Conservation (phyloP, 805 yeast species). For the Wickerhamiella galacta region DNA sequence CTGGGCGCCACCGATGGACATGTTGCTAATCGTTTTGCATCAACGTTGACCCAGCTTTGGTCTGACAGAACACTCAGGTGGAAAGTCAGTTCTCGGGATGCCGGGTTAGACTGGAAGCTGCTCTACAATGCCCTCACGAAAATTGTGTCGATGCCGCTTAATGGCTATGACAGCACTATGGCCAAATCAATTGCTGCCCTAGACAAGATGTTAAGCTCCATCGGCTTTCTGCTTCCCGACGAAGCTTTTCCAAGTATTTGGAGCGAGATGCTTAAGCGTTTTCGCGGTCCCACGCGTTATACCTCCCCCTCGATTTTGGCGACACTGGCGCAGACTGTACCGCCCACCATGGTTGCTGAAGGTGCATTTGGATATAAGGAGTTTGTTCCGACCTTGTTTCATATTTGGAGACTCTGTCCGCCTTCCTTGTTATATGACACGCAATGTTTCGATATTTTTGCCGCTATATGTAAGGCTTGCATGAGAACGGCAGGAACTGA, state of each 20-base stretch:
- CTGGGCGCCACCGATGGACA: conserved; percentile 56
- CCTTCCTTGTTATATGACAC: conserved; percentile 38
- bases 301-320: neutral
- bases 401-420: conserved; percentile 50
- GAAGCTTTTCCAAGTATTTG: conserved; percentile 12
- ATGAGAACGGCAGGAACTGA: conserved; percentile 19
- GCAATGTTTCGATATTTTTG: conserved; percentile 46
- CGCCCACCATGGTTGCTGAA: too few species aligned
- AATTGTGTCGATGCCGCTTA: conserved; percentile 10
- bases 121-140: conserved; percentile 24
- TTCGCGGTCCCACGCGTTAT: conserved; percentile 3
- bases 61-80: conserved; percentile 26
- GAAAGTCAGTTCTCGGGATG: conserved; percentile 24
- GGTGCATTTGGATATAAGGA: conserved; percentile 31
- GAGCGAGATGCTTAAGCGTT: conserved; percentile 1
- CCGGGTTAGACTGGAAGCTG: conserved; percentile 36
- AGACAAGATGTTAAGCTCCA: conserved; percentile 19
- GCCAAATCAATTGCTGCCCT: conserved; percentile 6
- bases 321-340: conserved; percentile 1
- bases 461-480: conserved; percentile 33
- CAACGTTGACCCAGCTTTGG: conserved; percentile 42
- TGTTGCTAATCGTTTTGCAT: conserved; percentile 42
- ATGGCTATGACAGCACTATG: conserved; percentile 11
- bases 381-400: conserved; percentile 50
- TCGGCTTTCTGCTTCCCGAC: conserved; percentile 35